A percentile compares a stretch with the other conserved stretches of the same genome.
Evolutionary conservation across 495 filamentous ascomycete genomes (phyloP).

Genomic region (Usnea hakonensis): DNA sequence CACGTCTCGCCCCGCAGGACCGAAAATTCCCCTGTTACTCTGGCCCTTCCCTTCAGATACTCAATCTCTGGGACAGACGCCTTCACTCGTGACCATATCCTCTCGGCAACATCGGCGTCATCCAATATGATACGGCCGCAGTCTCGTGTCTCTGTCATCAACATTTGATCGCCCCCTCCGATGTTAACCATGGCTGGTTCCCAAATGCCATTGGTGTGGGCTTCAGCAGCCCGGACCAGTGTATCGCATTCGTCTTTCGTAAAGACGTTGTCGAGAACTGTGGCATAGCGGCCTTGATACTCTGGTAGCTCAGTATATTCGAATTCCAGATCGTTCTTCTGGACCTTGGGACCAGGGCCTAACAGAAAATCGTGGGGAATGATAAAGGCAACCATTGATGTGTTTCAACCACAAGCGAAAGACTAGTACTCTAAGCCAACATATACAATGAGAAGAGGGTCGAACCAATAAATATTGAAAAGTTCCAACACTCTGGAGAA

Average conservation of each 20-base stretch:
- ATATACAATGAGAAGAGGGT: neutral
- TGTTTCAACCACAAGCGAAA: neutral
- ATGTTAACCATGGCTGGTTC: slow-evolving; percentile 61
- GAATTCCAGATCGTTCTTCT: slow-evolving; percentile 31
- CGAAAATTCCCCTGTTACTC: slow-evolving; percentile 42
- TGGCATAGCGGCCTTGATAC: slow-evolving; percentile 49
- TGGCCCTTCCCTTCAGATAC: slow-evolving; percentile 31
- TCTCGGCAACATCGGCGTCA: slow-evolving; percentile 48
- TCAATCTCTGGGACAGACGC: slow-evolving; percentile 33
- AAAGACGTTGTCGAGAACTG: slow-evolving; percentile 57
- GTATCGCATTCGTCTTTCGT: slow-evolving; percentile 52
- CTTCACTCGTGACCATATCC: slow-evolving; percentile 51
- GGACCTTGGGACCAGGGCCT: neutral
- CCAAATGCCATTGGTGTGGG: slow-evolving; percentile 45
- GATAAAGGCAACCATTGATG: neutral
- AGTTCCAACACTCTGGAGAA: neutral
- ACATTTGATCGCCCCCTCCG: slow-evolving; percentile 51
- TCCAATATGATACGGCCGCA: slow-evolving; percentile 74
- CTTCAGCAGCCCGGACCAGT: slow-evolving; percentile 50
- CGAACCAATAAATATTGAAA: neutral
- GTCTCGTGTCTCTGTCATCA: slow-evolving; percentile 52
- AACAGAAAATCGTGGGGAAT: neutral
- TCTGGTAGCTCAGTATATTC: slow-evolving; percentile 50
- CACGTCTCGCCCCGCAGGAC: slow-evolving; percentile 42
- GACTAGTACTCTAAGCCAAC: neutral